These are phyloP conservation scores for Saccharum hybrid DNA, from an alignment of 202 grass and related monocot genomes.

Conservation along the genomic window DNA sequence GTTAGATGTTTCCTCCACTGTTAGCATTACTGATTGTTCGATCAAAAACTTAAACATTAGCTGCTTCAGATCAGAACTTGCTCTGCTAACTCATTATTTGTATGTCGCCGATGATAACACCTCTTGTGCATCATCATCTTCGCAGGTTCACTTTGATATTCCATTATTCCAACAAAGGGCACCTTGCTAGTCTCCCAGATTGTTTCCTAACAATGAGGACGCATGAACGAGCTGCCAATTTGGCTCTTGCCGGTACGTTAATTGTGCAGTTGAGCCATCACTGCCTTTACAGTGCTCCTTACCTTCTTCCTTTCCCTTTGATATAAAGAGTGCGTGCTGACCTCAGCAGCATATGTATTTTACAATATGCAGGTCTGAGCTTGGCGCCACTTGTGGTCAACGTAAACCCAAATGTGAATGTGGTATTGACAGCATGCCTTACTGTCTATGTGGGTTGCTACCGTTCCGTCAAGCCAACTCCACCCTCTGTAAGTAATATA, in stretches of 20 bases:
- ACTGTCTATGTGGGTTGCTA: slow-evolving; percentile 93
- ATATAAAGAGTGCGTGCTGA: slow-evolving; percentile 7
- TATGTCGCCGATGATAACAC: slow-evolving; percentile 2
- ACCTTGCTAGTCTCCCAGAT: not conserved
- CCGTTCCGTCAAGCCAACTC: slow-evolving; percentile 85
- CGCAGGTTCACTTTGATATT: not conserved
- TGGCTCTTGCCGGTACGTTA: slow-evolving; percentile 75
- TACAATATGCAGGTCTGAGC: slow-evolving; percentile 63
- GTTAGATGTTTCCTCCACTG: not conserved
- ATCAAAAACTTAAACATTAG: not conserved
- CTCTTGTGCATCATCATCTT: not conserved
- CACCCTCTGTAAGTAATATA: slow-evolving; percentile 67
- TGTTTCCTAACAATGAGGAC: slow-evolving; percentile 53
- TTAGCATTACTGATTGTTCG: not conserved
- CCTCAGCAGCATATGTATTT: slow-evolving; percentile 16
- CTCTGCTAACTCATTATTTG: not conserved
- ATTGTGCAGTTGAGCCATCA: slow-evolving; percentile 1
- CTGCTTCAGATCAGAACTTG: not conserved
- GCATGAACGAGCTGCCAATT: slow-evolving; percentile 64
- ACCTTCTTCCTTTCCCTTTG: not conserved
- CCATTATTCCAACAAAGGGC: not conserved
- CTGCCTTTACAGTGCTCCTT: not conserved
- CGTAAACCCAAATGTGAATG: slow-evolving; percentile 86
- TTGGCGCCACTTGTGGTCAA: slow-evolving; percentile 76
- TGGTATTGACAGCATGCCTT: slow-evolving; percentile 90